These are phyloP conservation scores for Paspalum vaginatum DNA, from an alignment of 176 grass and related monocot species.

Conservation along the genomic window DNA sequence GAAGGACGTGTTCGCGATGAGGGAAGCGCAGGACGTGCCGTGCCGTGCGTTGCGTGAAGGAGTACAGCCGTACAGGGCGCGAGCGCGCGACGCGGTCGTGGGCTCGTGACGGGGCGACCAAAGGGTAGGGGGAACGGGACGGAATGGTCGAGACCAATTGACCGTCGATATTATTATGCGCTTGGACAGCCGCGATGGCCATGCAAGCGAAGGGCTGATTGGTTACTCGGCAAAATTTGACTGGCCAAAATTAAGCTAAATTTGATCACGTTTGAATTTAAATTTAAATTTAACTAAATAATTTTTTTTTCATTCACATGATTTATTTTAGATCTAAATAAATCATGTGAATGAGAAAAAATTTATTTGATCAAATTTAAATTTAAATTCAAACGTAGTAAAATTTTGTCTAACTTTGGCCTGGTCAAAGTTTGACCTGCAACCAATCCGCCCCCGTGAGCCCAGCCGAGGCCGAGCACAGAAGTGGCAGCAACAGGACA, in stretches of 20 bases:
- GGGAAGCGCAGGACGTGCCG: neutral
- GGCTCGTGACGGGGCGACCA: neutral
- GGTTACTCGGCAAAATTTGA: too few species aligned
- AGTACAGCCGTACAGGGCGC: neutral
- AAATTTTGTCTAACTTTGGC: too few species aligned
- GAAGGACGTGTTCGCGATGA: neutral
- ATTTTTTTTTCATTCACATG: too few species aligned
- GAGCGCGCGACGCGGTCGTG: slow-evolving; percentile 22
- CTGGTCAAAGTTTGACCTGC: too few species aligned
- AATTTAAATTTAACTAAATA: too few species aligned
- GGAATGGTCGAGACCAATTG: neutral
- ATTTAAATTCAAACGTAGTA: too few species aligned
- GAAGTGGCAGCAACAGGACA: neutral
- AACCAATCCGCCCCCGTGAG: too few species aligned
- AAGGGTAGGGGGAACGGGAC: neutral
- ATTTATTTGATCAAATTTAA: too few species aligned
- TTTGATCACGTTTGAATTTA: too few species aligned
- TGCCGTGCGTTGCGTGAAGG: neutral
- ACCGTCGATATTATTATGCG: neutral
- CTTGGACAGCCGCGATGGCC: neutral
- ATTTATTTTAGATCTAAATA: too few species aligned
- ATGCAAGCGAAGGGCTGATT: neutral
- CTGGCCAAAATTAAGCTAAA: too few species aligned
- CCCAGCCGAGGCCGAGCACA: neutral
- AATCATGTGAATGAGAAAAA: too few species aligned